phyloP scores from a whole-genome alignment of 2,329 filamentous ascomycete species.

The Zymoseptoria pseudotritici region DNA sequence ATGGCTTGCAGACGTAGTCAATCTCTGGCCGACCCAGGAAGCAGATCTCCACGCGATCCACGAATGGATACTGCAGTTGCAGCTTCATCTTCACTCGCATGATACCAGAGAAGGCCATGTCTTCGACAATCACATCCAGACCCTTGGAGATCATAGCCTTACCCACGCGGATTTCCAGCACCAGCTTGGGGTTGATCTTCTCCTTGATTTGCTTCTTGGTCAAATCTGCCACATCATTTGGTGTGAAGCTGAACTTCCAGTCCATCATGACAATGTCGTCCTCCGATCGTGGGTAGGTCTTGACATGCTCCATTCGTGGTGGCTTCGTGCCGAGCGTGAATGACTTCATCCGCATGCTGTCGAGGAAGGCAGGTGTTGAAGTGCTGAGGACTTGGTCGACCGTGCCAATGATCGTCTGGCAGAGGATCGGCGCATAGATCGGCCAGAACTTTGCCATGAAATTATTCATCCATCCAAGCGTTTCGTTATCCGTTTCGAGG shows the following conservation, averaged over 20 bases:
- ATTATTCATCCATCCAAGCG: slow-evolving; percentile 97
- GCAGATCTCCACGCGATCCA: slow-evolving; percentile 90
- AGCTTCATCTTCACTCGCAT: slow-evolving; percentile 98
- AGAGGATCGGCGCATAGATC: slow-evolving; percentile 91
- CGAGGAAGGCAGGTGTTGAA: slow-evolving; percentile 82
- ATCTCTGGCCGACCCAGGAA: slow-evolving; percentile 85
- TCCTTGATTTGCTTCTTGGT: slow-evolving; percentile 83
- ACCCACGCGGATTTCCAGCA: slow-evolving; percentile 87
- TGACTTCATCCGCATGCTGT: slow-evolving; percentile 86
- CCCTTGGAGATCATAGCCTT: slow-evolving; percentile 97
- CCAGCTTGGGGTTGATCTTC: slow-evolving; percentile 94
- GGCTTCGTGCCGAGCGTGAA: slow-evolving; percentile 94
- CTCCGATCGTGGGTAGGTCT: slow-evolving; percentile 92
- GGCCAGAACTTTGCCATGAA: slow-evolving; percentile 99
- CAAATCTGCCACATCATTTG: slow-evolving; percentile 87
- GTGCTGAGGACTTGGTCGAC: slow-evolving; percentile 95
- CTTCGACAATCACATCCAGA: slow-evolving; percentile 92
- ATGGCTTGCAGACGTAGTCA: slow-evolving; percentile 95
- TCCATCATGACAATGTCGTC: slow-evolving; percentile 98
- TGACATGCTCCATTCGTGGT: slow-evolving; percentile 92
- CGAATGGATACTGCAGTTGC: slow-evolving; percentile 89
- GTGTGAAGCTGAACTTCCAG: slow-evolving; percentile 99
- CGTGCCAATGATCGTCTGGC: slow-evolving; percentile 82
- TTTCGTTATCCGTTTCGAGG: slow-evolving; percentile 85
- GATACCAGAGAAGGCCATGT: slow-evolving; percentile 90